Evolutionary conservation across 2,329 filamentous ascomycete genomes (phyloP).

Genomic region (Lecanicillium sp.): DNA sequence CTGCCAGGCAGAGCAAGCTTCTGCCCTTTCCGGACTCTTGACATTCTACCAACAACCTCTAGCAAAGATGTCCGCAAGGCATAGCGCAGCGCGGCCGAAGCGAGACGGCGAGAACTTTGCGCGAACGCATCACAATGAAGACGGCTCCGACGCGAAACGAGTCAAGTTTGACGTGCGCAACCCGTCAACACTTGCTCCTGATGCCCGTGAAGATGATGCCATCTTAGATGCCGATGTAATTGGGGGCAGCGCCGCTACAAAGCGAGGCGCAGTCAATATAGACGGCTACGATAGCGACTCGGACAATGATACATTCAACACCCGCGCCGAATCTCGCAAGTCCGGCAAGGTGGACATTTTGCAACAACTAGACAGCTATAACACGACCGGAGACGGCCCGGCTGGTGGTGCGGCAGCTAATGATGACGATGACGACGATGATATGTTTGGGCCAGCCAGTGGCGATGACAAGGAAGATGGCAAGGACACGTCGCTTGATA

Average conservation of each 20-base stretch:
- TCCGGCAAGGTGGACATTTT: conserved; percentile 40
- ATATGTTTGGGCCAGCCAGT: conserved; percentile 25
- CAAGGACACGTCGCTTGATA: conserved; percentile 22
- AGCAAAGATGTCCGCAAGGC: conserved; percentile 43
- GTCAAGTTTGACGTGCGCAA: conserved; percentile 92
- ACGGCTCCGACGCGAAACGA: conserved; percentile 53
- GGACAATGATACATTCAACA: conserved; percentile 80
- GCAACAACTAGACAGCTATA: conserved; percentile 47
- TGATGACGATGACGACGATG: conserved; percentile 28
- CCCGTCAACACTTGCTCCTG: conserved; percentile 81
- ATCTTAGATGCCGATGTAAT: conserved; percentile 90
- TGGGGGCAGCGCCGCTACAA: conserved; percentile 66
- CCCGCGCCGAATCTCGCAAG: conserved; percentile 54
- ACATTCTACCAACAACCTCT: neutral
- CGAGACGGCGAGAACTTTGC: conserved; percentile 75
- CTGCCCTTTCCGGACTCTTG: neutral
- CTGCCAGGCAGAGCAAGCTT: neutral
- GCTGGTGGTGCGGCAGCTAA: conserved; percentile 17
- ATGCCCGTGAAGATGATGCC: conserved; percentile 61
- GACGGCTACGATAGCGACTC: conserved; percentile 97
- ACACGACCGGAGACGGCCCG: conserved; percentile 33
- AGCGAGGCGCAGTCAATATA: conserved; percentile 89
- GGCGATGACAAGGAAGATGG: conserved; percentile 42
- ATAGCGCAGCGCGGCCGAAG: conserved; percentile 67
- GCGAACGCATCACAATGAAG: conserved; percentile 59